Conservation (phyloP, 345 rosid species). For the Brassica incana region DNA sequence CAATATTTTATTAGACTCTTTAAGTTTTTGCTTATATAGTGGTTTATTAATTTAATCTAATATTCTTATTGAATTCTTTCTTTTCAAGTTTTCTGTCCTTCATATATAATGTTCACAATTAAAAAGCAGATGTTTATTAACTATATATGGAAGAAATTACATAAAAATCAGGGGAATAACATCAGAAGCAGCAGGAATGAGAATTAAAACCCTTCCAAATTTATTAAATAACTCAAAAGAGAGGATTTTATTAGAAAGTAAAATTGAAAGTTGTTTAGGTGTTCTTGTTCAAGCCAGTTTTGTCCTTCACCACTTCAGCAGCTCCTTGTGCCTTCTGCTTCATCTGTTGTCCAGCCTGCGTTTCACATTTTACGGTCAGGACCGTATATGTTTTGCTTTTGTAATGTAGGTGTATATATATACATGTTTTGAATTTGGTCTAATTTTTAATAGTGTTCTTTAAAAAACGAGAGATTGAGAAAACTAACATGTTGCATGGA, state of each 20-base stretch:
- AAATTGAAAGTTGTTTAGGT: background rate
- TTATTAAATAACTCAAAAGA: constrained; percentile 11
- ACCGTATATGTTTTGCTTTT: background rate
- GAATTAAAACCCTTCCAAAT: constrained; percentile 5
- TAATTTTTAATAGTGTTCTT: background rate
- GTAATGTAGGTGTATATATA: background rate
- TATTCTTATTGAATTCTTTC: background rate
- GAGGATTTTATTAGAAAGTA: background rate
- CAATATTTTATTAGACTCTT: background rate
- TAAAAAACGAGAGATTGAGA: background rate
- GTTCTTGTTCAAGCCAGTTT: constrained; percentile 56
- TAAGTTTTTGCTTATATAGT: background rate
- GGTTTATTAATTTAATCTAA: background rate
- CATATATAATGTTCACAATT: background rate
- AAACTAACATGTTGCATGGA: constrained; percentile 53
- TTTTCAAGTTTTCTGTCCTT: background rate
- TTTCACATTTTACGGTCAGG: background rate
- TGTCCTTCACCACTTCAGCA: constrained; percentile 66
- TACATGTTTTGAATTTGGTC: background rate
- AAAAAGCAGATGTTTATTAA: background rate
- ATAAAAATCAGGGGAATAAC: constrained; percentile 7
- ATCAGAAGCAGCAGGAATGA: constrained; percentile 13
- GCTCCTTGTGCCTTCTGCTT: constrained; percentile 65
- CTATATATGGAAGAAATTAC: constrained; percentile 12
- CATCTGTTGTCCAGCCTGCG: constrained; percentile 62